Evolutionary conservation across 164 flowering plant species (phyloP).

Genomic region (Malania oleifera): DNA sequence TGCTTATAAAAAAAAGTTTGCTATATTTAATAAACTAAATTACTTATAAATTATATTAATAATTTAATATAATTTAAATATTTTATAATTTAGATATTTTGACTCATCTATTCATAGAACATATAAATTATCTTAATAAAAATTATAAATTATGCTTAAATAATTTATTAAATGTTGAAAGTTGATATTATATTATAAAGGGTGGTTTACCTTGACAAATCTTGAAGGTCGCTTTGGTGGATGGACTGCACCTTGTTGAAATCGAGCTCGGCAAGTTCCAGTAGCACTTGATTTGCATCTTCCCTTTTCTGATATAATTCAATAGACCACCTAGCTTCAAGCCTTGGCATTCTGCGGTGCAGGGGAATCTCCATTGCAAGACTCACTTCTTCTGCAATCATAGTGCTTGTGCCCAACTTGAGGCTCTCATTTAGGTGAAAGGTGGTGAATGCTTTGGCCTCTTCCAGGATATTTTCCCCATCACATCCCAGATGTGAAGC

Average conservation of each 20-base stretch:
- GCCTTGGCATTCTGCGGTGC: slow-evolving; percentile 17
- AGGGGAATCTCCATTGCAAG: slow-evolving; percentile 28
- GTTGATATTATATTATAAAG: too few relatives aligned
- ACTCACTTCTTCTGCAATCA: background rate
- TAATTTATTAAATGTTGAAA: too few relatives aligned
- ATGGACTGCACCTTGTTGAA: slow-evolving; percentile 25
- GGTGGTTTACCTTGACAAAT: slow-evolving; percentile 21
- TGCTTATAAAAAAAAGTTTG: too few relatives aligned
- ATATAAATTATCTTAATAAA: too few relatives aligned
- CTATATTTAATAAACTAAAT: too few relatives aligned
- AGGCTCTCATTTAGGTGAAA: slow-evolving; percentile 8
- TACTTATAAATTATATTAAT: too few relatives aligned
- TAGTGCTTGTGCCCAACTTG: background rate
- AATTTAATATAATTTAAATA: too few relatives aligned
- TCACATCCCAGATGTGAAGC: slow-evolving; percentile 24
- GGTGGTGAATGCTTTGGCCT: slow-evolving; percentile 21
- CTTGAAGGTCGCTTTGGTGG: slow-evolving; percentile 22
- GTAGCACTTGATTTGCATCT: slow-evolving; percentile 9
- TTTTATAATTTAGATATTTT: too few relatives aligned
- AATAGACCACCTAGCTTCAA: slow-evolving; percentile 21
- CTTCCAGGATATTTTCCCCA: slow-evolving; percentile 23
- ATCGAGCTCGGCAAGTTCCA: slow-evolving; percentile 27
- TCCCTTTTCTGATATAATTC: slow-evolving; percentile 14
- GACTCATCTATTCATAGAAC: too few relatives aligned
- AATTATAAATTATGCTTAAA: too few relatives aligned